Base-by-base conservation (phyloP, 179 eudicot species). In the Camellia oleifera region DNA sequence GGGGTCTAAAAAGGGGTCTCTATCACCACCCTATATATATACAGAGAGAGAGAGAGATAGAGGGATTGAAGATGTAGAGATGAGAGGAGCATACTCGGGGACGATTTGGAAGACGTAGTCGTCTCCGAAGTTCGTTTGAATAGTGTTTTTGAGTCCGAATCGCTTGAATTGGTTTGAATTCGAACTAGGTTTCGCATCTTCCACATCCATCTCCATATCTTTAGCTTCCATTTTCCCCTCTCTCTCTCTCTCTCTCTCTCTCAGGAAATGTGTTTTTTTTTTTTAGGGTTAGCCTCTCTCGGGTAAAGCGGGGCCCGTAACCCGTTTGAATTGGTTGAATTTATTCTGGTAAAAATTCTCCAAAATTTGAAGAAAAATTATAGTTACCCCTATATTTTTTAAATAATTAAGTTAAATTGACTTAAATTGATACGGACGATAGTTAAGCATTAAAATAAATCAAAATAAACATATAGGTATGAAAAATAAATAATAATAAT, bases 91-190 rank as follows among this genome's bases (percentile, higher is more conserved):
- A 32, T 90, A 94, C 99, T 82, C 91, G 89, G 89, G 75, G 76
- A 88, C 85, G 80, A 96, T 91, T 89, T 96, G 94, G 78, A 96
- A 94, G 81, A 94, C 92, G 76, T 96, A 96, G 80, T 94, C 98
- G 62, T 94, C 91, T 46, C 97, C 98, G 74, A 96, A 96, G 77
- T 91, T 94, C 8, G 99, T 96, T 75, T 92, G 97, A 48, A 96
- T 91, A 3, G 92, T 86, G 84, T 88, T 94, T 72, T 85, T 90
- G 77, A 96, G 93, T 0, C 86, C 96, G 68, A 89, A 86, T 61
- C 94, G 91, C 75, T 90, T 90, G 40, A 73, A 75, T n/a, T 85
- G 45, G 67, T 26, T 75, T 60, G 87, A 40, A 65, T 50, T 81
- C 32, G 80, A 75, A 58, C 23, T 58, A 9, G 83, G 81, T 50